Evolutionary conservation across 768 basidiomycete genomes (phyloP), one percentile per base, ranked within the genome.

Genomic region (Tylopilus sp.): DNA sequence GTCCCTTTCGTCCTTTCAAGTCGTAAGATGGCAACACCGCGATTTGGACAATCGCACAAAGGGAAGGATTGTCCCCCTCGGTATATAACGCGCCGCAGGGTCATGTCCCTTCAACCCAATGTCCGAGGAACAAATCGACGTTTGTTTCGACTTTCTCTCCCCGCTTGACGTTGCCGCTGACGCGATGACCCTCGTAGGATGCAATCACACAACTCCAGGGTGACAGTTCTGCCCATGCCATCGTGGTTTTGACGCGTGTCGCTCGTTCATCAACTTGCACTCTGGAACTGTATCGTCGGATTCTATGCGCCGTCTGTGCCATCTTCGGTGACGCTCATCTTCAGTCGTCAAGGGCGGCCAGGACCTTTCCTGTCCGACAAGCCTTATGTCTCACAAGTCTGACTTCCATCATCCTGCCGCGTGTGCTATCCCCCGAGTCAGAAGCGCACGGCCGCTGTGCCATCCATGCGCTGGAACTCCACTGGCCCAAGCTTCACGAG

Each of bases 161-260:
- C 44, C 41, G 0, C 22, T 25, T 30, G 38, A 41, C 19, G 14
- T 3, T 16, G 3, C 31, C 17, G 6, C 45, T 58, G 33, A 54
- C 40, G 25, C 4, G 30, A 16, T 45, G 19, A 21, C 30, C 51
- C 3, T 46, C 12, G n/a, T 44, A 66, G 65, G 45, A 54, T 31
- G 52, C 52, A 10, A 48, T 70, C 42, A 49, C 49, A 29, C 55
- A 57, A 17, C 64, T 68, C n/a, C 54, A 45, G 28, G 55, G 49
- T n/a, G n/a, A n/a, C 16, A 69, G 67, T 12, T 70, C 67, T 8
- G 19, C 45, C 31, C 36, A 22, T 19, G 64, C 66, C 19, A 50
- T 59, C 14, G 41, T 41, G 19, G 56, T 51, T 16, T 38, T 68
- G 54, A 52, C 50, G n/a, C 14, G 28, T 43, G 45, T 66, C 44